Conservation (phyloP, 73 alveolate species). For the Chromera velia region DNA sequence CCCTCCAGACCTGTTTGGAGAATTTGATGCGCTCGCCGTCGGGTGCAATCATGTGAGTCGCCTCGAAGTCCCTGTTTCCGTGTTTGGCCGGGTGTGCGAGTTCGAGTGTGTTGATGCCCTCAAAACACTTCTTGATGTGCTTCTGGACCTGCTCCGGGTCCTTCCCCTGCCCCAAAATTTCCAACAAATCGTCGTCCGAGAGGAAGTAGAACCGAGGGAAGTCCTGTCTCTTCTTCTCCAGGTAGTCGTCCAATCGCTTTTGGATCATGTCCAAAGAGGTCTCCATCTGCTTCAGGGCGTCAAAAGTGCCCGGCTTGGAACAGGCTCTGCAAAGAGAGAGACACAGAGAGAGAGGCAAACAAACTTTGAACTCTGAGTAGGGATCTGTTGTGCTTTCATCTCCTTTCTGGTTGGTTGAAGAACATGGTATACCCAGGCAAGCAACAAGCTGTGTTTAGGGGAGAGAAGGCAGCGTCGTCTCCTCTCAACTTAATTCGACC, state of each 20-base stretch:
- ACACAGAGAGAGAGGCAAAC: too few species aligned
- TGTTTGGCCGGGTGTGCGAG: neutral
- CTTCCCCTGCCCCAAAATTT: slow-evolving; percentile 89
- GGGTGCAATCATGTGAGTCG: slow-evolving; percentile 25
- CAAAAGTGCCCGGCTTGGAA: slow-evolving; percentile 63
- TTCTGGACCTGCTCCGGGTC: slow-evolving; percentile 90
- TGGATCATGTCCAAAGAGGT: slow-evolving; percentile 80
- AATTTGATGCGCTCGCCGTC: slow-evolving; percentile 15
- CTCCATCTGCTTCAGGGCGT: slow-evolving; percentile 41
- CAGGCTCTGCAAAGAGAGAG: too few species aligned
- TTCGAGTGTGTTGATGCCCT: slow-evolving; percentile 81
- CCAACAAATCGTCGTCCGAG: slow-evolving; percentile 96
- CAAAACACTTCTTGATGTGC: slow-evolving; percentile 95
- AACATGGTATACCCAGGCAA: too few species aligned
- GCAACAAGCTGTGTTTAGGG: too few species aligned
- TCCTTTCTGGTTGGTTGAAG: too few species aligned
- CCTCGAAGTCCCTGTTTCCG: neutral
- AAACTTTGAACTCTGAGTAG: too few species aligned
- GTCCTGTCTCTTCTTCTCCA: slow-evolving; percentile 83
- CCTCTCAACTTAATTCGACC: too few species aligned
- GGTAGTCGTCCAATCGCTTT: slow-evolving; percentile 84
- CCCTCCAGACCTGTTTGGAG: neutral
- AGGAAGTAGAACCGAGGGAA: slow-evolving; percentile 99
- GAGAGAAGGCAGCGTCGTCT: too few species aligned
- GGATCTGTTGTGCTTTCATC: too few species aligned